A percentile compares a stretch with the other conserved stretches of the same genome.
Conservation (phyloP, 176 grass and related monocot genomes). For the Carex myosuroides region DNA sequence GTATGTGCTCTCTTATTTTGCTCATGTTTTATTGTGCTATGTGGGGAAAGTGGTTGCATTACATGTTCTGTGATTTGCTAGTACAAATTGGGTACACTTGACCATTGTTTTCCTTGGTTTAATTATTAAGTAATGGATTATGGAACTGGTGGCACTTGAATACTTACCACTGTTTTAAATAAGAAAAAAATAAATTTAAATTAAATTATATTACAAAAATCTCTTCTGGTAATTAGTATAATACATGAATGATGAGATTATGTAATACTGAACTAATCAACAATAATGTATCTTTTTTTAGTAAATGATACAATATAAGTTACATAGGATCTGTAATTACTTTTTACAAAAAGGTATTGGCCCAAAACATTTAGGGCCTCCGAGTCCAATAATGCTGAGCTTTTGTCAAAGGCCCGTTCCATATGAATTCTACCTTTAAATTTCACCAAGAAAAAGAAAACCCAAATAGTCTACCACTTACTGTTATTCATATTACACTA, state of each 20-base stretch:
- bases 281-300: neutral
- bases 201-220: neutral
- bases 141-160: neutral
- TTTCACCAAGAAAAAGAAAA: too few relatives aligned
- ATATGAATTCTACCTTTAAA: too few relatives aligned
- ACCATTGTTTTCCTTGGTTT: neutral
- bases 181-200: too few relatives aligned
- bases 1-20: neutral
- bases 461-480: too few relatives aligned
- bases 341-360: too few relatives aligned
- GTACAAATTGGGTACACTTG: neutral
- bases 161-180: neutral
- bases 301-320: neutral
- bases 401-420: too few relatives aligned
- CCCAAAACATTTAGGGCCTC: too few relatives aligned
- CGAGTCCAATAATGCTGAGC: too few relatives aligned
- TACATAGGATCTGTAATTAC: too few relatives aligned
- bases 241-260: too few relatives aligned
- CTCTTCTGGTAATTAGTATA: neutral
- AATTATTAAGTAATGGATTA: neutral
- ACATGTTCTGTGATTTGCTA: neutral
- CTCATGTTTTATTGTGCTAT: neutral
- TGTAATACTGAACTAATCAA: too few relatives aligned
- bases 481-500: too few relatives aligned
- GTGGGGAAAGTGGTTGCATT: neutral